Conservation (phyloP, 768 basidiomycete species). For the Naganishia friedmannii region DNA sequence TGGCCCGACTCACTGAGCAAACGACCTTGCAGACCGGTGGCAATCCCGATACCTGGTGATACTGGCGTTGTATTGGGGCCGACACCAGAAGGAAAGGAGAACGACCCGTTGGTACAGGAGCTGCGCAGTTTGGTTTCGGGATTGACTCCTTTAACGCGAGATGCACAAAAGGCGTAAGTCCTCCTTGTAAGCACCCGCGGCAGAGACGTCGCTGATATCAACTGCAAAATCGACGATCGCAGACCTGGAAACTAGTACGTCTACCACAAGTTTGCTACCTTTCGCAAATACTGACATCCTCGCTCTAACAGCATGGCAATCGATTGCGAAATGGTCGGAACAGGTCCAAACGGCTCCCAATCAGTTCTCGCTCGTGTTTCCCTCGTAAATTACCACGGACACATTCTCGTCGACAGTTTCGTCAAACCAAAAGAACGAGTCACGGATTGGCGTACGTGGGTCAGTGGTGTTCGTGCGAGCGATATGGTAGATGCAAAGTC, state of each 20-base stretch:
- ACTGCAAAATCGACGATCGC: background rate
- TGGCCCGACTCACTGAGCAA: background rate
- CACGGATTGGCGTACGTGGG: slow-evolving; percentile 87
- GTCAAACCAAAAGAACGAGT: slow-evolving; percentile 82
- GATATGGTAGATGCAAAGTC: slow-evolving; percentile 74
- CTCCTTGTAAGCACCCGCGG: background rate
- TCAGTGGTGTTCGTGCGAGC: slow-evolving; percentile 71
- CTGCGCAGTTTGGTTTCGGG: slow-evolving; percentile 49
- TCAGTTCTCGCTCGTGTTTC: slow-evolving; percentile 84
- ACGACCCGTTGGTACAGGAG: slow-evolving; percentile 33
- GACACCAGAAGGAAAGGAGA: slow-evolving; percentile 14
- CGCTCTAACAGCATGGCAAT: slow-evolving; percentile 59
- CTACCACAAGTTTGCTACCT: no score
- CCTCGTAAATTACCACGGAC: slow-evolving; percentile 83
- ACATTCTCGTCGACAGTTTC: slow-evolving; percentile 73
- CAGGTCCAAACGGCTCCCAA: slow-evolving; percentile 77
- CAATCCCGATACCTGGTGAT: slow-evolving; percentile 1
- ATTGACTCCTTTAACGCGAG: slow-evolving; percentile 36
- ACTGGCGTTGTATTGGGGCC: slow-evolving; percentile 10
- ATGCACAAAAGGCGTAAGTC: slow-evolving; percentile 48
- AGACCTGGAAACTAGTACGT: slow-evolving; percentile 47
- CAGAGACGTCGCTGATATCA: background rate
- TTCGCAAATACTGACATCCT: background rate
- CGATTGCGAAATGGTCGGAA: slow-evolving; percentile 97
- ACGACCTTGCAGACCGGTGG: background rate